phyloP scores from a whole-genome alignment of 2,329 filamentous ascomycete genomes.

The Trichophyton mentagrophytes region DNA sequence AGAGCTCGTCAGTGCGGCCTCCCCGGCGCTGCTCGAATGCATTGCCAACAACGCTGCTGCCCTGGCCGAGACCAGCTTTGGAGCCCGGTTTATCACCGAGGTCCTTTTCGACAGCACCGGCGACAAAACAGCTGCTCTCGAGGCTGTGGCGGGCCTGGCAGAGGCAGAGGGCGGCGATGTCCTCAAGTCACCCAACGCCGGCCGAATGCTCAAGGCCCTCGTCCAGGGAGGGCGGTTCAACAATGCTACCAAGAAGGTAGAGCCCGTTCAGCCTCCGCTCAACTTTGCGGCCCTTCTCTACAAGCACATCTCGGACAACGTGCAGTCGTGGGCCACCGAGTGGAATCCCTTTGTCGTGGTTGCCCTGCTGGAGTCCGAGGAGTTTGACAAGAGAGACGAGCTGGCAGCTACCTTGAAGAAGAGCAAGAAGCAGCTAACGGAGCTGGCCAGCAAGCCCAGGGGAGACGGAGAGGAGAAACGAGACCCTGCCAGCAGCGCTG shows the following conservation, averaged over 20 bases:
- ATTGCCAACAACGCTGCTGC: constrained; percentile 56
- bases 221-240: constrained; percentile 85
- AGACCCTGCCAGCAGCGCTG: constrained; percentile 35
- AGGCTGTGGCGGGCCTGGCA: constrained; percentile 45
- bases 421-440: constrained; percentile 55
- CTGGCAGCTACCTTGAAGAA: constrained; percentile 59
- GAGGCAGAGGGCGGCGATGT: constrained; percentile 35
- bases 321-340: constrained; percentile 75
- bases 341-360: constrained; percentile 78
- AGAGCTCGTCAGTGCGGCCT: constrained; percentile 63
- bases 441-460: constrained; percentile 38
- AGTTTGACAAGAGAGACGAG: constrained; percentile 54
- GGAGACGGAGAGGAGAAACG: constrained; percentile 33
- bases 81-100: constrained; percentile 75
- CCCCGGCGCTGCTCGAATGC: constrained; percentile 60
- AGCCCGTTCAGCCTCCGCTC: constrained; percentile 61
- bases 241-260: constrained; percentile 54
- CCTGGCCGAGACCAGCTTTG: constrained; percentile 63
- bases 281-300: constrained; percentile 75
- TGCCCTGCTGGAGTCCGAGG: constrained; percentile 60
- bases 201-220: constrained; percentile 79
- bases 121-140: constrained; percentile 62
- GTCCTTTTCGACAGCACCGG: constrained; percentile 63
- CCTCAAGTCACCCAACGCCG: constrained; percentile 53
- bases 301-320: constrained; percentile 58